Conservation (phyloP, 495 filamentous ascomycete genomes). For the Aspergillus sparsus region DNA sequence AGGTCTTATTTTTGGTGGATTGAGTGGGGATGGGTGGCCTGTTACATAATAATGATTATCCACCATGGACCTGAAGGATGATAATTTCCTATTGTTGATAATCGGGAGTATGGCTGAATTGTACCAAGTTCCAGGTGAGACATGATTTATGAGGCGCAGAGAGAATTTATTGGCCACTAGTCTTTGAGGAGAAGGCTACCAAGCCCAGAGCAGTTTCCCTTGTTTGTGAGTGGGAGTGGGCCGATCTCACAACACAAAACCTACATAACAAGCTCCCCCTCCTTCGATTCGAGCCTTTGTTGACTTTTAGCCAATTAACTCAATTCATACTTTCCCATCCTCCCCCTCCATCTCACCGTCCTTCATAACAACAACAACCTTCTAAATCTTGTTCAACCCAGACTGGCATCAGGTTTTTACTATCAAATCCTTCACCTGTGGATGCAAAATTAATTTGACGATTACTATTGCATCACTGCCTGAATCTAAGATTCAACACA, state of each 20-base stretch:
- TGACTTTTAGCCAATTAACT: slow-evolving; percentile 20
- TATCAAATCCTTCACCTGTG: too few species aligned
- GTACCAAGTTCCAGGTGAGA: slow-evolving; percentile 27
- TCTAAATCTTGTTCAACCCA: too few species aligned
- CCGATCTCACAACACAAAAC: slow-evolving; percentile 32
- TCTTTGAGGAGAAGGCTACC: slow-evolving; percentile 19
- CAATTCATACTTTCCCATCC: slow-evolving; percentile 14
- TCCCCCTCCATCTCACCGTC: slow-evolving; percentile 16
- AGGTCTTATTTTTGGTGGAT: slow-evolving; percentile 16
- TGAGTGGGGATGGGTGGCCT: slow-evolving; percentile 17
- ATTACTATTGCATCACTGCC: too few species aligned
- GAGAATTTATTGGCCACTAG: slow-evolving; percentile 28
- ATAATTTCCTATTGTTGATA: slow-evolving; percentile 8
- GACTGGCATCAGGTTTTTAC: too few species aligned
- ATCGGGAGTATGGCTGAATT: slow-evolving; percentile 1
- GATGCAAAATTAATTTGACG: too few species aligned
- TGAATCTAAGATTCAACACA: too few species aligned
- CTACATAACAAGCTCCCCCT: slow-evolving; percentile 32
- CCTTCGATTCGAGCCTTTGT: slow-evolving; percentile 28
- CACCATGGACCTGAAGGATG: neutral
- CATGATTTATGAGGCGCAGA: slow-evolving; percentile 33
- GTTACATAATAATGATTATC: slow-evolving; percentile 12
- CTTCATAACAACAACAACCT: neutral
- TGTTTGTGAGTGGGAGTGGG: slow-evolving; percentile 28
- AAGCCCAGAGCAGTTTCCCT: slow-evolving; percentile 31